Evolutionary conservation across 1,284 basidiomycete species (phyloP), one percentile per base, ranked within the genome.

Genomic region (Rhodotorula glutinis): DNA sequence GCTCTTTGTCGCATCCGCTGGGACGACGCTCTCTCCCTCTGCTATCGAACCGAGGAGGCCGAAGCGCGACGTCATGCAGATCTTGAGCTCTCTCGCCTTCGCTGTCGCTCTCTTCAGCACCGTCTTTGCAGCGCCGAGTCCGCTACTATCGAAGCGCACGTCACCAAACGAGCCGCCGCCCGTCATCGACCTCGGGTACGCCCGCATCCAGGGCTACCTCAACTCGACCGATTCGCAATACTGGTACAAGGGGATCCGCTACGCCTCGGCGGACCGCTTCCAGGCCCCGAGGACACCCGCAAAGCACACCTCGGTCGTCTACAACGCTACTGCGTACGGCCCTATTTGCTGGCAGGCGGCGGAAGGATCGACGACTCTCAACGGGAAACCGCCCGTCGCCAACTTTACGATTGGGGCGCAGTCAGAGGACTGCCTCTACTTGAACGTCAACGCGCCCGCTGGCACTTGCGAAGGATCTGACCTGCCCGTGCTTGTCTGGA

Each of bases 371-470:
- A 33, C 27, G 4, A 46, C 27, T 14, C 23, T 43, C 4, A 5
- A 51, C 10, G 49, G 49, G 13, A 25, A 25, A 17, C n/a, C 41
- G 17, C 41, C 25, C 17, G 11, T 46, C 43, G 43, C 27, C 4
- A 29, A 56, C 17, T 21, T 23, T 21, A 43, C 19, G 23, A 33
- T 14, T 19, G 29, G 23, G 19, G 3, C 9, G 3, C 19, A 40
- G 25, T 57, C 57, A 10, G 57, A 58, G 57, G 57, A 58, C n/a
- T 58, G 57, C 57, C n/a, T 58, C 7, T 58, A 49, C 33, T 30
- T 58, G 41, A 27, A 58, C 46, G 33, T 58, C 17, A 21, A 23
- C 13, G 46, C 57, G 3, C 57, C 57, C 14, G 46, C 57, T 14
- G 46, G 57, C 33, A 16, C 57, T 4, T 40, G 30, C 46, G 33